phyloP scores from a whole-genome alignment of 768 basidiomycete genomes.

The Naganishia randhawae region DNA sequence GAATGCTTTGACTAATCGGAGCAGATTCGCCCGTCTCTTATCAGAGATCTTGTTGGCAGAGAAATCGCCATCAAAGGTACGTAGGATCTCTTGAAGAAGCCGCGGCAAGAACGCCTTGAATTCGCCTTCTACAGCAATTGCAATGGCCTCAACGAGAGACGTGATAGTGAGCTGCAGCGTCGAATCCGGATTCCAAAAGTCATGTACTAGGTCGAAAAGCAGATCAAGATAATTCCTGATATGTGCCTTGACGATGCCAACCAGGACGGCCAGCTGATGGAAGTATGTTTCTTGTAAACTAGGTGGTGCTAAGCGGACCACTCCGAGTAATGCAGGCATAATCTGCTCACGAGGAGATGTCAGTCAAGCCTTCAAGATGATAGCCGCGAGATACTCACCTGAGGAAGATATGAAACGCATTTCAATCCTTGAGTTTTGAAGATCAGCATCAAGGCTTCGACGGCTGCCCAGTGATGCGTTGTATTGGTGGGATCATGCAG shows the following conservation, averaged over 20 bases:
- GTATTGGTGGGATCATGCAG: constrained; percentile 82
- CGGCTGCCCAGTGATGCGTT: constrained; percentile 83
- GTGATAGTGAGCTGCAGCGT: constrained; percentile 88
- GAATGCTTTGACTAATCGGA: constrained; percentile 90
- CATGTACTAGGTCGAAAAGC: constrained; percentile 76
- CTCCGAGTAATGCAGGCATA: constrained; percentile 86
- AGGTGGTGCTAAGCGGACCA: constrained; percentile 70
- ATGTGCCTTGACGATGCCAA: constrained; percentile 95
- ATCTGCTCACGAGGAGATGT: constrained; percentile 54
- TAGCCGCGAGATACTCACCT: constrained; percentile 56
- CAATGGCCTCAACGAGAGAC: constrained; percentile 83
- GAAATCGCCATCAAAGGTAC: constrained; percentile 55
- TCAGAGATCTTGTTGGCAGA: constrained; percentile 54
- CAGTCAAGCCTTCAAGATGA: not conserved
- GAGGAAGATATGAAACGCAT: constrained; percentile 90
- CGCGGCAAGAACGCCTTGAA: constrained; percentile 93
- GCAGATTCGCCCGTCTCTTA: constrained; percentile 60
- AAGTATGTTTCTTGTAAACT: constrained; percentile 79
- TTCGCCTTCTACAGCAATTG: constrained; percentile 89
- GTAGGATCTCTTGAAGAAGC: constrained; percentile 80
- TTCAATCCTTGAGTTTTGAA: constrained; percentile 97
- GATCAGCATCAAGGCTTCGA: constrained; percentile 97
- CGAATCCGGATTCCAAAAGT: constrained; percentile 71
- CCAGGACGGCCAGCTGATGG: constrained; percentile 89
- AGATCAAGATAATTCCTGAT: constrained; percentile 85